Evolutionary conservation across 768 basidiomycete genomes (phyloP).

Genomic region (Lactarius evosmus): DNA sequence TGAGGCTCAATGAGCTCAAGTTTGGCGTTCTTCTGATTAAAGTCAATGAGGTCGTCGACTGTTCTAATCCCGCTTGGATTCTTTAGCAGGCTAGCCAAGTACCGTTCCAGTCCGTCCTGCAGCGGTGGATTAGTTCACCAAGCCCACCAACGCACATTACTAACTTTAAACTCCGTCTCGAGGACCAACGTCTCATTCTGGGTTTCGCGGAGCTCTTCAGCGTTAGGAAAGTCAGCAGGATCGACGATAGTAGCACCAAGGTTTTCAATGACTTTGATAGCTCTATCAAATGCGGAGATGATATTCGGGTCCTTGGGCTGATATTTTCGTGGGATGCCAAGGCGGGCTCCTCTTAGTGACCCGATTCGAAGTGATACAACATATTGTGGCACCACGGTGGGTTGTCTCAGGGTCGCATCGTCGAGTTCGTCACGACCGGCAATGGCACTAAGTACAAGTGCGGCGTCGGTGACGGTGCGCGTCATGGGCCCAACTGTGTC

Average conservation of each 20-base stretch:
- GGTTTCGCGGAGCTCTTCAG: conserved; percentile 44
- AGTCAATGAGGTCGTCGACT: conserved; percentile 56
- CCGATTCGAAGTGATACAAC: conserved; percentile 48
- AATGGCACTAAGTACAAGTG: conserved; percentile 37
- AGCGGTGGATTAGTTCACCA: not conserved
- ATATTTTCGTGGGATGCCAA: conserved; percentile 44
- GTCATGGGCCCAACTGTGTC: conserved; percentile 40
- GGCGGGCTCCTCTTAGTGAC: conserved; percentile 44
- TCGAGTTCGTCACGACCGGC: conserved; percentile 44
- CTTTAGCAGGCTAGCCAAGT: conserved; percentile 44
- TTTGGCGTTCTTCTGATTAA: conserved; percentile 50
- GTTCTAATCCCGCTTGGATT: conserved; percentile 56
- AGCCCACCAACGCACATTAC: not conserved
- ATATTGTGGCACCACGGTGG: conserved; percentile 51
- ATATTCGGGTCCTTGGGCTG: conserved; percentile 32
- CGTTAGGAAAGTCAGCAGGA: conserved; percentile 57
- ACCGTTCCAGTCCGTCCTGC: conserved; percentile 39
- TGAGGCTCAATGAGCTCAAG: conserved; percentile 44
- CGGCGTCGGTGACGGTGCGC: conserved; percentile 38
- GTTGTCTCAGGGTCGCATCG: conserved; percentile 43
- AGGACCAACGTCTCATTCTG: conserved; percentile 53
- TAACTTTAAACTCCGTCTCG: conserved; percentile 58
- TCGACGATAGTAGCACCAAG: conserved; percentile 55
- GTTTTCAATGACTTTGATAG: conserved; percentile 37
- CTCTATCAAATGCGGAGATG: conserved; percentile 39